These are phyloP conservation scores for Backusella morwellensis DNA, from an alignment of 192 early-diverging fungal genomes.

Conservation along the genomic window DNA sequence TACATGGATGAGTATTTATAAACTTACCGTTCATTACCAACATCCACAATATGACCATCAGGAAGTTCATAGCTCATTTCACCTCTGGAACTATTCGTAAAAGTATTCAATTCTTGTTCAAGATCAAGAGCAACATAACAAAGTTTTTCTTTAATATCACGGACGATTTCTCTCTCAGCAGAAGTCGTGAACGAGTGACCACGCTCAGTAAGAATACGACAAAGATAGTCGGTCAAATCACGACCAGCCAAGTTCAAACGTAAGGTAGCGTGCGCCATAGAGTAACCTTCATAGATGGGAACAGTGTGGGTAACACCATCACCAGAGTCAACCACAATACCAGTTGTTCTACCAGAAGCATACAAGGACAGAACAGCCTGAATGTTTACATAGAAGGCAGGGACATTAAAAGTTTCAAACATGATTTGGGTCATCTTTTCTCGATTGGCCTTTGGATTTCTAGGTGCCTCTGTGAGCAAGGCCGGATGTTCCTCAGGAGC, in stretches of 20 bases:
- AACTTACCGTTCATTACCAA: constrained; percentile 85
- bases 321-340: constrained; percentile 98
- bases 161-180: constrained; percentile 96
- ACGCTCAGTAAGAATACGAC: constrained; percentile 91
- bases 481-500: constrained; percentile 98
- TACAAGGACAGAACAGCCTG: constrained; percentile 96
- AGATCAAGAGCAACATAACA: constrained; percentile 97
- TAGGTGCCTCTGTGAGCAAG: constrained; percentile 92
- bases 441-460: constrained; percentile 98
- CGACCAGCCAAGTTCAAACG: constrained; percentile 96
- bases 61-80: constrained; percentile 98
- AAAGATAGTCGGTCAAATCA: constrained; percentile 92
- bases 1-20: too few relatives aligned
- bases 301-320: constrained; percentile 98
- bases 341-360: constrained; percentile 95
- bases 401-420: constrained; percentile 98
- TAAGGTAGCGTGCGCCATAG: constrained; percentile 92
- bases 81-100: constrained; percentile 81
- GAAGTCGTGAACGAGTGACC: constrained; percentile 95
- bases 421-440: constrained; percentile 99
- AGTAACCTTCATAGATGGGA: constrained; percentile 97
- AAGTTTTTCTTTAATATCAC: constrained; percentile 99
- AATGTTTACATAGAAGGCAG: constrained; percentile 96
- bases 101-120: constrained; percentile 96
- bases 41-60: constrained; percentile 96